Base-by-base conservation (phyloP, 2,329 filamentous ascomycete species). In the Reticulascus tulasneorum region DNA sequence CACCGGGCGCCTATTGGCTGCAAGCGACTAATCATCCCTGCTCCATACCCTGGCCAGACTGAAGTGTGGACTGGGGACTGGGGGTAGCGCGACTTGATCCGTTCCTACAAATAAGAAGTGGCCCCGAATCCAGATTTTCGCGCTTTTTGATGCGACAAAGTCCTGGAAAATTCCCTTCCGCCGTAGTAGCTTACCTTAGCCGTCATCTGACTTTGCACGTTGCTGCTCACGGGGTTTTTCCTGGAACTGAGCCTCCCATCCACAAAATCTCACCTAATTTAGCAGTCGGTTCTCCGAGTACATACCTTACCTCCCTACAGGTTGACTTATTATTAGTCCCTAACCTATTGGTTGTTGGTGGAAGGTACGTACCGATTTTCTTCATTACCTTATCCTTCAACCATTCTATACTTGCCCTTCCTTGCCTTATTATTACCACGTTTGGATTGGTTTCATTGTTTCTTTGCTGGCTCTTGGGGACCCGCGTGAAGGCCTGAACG, bases 51-150 rank as follows among this genome's bases (percentile, higher is more conserved):
- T 36, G 21, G 33, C 28, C 20, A 33, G 37, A 37, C 32, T 42
- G 16, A 23, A 37, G 23, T 18, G 40, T 42, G 37, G 23, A 40
- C 29, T 25, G 21, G 24, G 21, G 38, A 33, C 37, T 25, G 27
- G 37, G 40, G 32, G 29, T 29, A 40, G 24, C 40, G 32, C 40
- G 29, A 42, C 37, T 37, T 40, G 40, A 33, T 37, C 28, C 54
- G 56, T 52, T 60, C 53, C 55, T 64, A 66, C 62, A 64, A 64
- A 64, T 64, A 64, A 59, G 55, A 62, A 57, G 56, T 52, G 51
- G 55, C 59, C 60, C 60, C 60, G 52, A 58, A 54, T 50, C 54
- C 53, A 53, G 49, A 56, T 54, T 52, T 56, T 60, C 54, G 59
- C 54, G 58, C 29, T 25, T 44, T 37, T 39, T 41, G 21, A 37